Percentiles rank a stretch among this genome's conserved stretches.
These are phyloP conservation scores for Fusarium sp. DNA, from an alignment of 2,329 filamentous ascomycete genomes.

Conservation along the genomic window DNA sequence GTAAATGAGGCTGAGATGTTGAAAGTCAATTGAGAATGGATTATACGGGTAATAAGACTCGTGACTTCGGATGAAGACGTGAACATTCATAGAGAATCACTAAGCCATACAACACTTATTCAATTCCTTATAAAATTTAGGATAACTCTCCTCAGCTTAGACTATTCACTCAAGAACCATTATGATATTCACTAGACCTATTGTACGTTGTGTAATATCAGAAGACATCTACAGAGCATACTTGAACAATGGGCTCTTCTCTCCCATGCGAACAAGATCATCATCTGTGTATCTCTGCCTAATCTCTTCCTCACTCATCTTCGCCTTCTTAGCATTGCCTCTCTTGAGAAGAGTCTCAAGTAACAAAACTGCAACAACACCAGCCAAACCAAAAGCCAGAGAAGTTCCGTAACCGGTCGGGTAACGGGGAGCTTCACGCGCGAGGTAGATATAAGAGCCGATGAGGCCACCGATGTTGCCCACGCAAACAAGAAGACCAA, in stretches of 20 bases:
- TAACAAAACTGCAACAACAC: constrained; percentile 1
- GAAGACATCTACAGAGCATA: not conserved
- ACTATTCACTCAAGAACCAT: not conserved
- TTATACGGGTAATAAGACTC: not conserved
- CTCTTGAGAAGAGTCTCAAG: constrained; percentile 1
- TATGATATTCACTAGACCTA: not conserved
- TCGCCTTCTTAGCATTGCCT: constrained; percentile 10
- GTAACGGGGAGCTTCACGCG: constrained; percentile 5
- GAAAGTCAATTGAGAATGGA: not conserved
- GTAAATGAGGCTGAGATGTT: not conserved
- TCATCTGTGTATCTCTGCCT: not conserved
- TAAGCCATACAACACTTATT: accelerated
- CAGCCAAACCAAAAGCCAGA: constrained; percentile 5
- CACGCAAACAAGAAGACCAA: constrained; percentile 51
- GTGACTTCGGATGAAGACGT: not conserved
- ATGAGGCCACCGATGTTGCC: constrained; percentile 36
- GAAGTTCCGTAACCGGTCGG: constrained; percentile 10
- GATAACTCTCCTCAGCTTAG: not conserved
- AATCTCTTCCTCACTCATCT: not conserved
- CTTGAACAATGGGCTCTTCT: constrained; percentile 16
- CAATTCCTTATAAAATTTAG: not conserved
- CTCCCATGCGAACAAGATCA: constrained; percentile 14
- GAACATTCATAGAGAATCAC: not conserved
- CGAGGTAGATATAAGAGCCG: constrained; percentile 15
- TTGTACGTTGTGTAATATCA: not conserved